Base-by-base conservation (phyloP, 768 basidiomycete genomes). In the Coprinellus micaceus region DNA sequence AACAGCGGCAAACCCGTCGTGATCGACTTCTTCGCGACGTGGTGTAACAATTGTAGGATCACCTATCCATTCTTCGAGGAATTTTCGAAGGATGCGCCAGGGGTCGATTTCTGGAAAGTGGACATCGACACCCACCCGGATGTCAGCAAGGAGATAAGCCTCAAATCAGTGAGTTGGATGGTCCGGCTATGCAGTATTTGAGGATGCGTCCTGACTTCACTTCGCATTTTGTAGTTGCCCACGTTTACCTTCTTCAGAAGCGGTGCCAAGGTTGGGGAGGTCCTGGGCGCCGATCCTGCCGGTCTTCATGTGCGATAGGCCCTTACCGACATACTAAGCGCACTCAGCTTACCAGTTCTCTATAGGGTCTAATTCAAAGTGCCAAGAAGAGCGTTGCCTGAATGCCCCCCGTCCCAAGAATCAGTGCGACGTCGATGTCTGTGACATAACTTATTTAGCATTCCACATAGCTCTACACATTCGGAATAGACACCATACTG, bases 1-100 rank as follows among this genome's bases (percentile, higher is more conserved):
- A 73, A 71, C 63, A 67, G 74, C 53, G 75, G 72, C 57, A 77
- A 76, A 61, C 69, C 73, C 58, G 70, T 76, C 59, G 65, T 86
- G 17, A 75, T 90, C 64, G 86, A 90, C 70, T 89, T 90, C 71
- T 87, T 84, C 84, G 88, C 88, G 37, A 79, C 81, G 2, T 89
- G 88, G 88, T 89, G 84, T 69, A 85, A 85, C 15, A 86, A 86
- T 13, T 89, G 87, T 81, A 77, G 71, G 54, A 59, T 75, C 40
- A 88, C 89, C 70, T 80, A 80, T n/a, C 88, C 88, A 52, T 64
- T 85, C 40, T 83, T 88, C 61, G 83, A 87, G 67, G 73, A 77
- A 59, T 65, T 85, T n/a, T 75, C 82, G 2, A 60, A 71, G 0
- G 43, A 63, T 11, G 60, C 62, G 4, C 65, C 69, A 22, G 26